Evolutionary conservation across 192 early-diverging fungal genomes (phyloP), one percentile per base, ranked within the genome.

Genomic region (Gonapodya prolifera): DNA sequence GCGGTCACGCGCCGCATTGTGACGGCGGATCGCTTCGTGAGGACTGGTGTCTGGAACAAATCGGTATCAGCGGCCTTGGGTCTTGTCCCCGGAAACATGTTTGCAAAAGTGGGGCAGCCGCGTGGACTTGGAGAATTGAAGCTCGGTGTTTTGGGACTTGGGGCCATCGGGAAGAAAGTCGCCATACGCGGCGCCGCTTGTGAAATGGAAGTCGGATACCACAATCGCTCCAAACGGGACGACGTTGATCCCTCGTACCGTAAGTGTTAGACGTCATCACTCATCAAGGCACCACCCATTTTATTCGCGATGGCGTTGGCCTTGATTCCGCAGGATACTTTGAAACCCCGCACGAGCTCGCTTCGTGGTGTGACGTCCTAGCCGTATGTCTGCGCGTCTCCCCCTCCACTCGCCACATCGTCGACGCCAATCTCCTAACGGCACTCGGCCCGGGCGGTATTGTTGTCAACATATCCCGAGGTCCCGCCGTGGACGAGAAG

Each of bases 391-490:
- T 73, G 8, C 71, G 71, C 71, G 71, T 29, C 31, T 18, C 18
- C 71, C 28, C 71, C 28, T 2, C 2, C 16, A 73, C 18, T 29
- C 71, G 71, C 2, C 71, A 73, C 71, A 69, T 86, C 30, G 78
- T 86, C 70, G 80, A 82, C 23, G 35, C 75, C 0, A 69, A 45
- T 1, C 69, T 81, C 33, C 83, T 86, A 34, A 34, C 30, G 0
- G 79, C 70, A 61, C 82, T 86, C 78, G 84, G 84, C 45, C n/a
- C 35, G 0, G 85, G 81, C 1, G 70, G 81, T 2, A 79, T 76
- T 33, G 77, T 86, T 28, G 74, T 86, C 69, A 86, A 86, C 35
- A 82, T 83, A 1, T 77, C 85, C 2, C 82, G 85, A 23, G 85
- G 85, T 0, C 80, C 80, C 8, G 79, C 84, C 0, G 79, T 86